These are phyloP conservation scores for Penicillium sp. DNA, from an alignment of 2,329 filamentous ascomycete species.

Conservation along the genomic window DNA sequence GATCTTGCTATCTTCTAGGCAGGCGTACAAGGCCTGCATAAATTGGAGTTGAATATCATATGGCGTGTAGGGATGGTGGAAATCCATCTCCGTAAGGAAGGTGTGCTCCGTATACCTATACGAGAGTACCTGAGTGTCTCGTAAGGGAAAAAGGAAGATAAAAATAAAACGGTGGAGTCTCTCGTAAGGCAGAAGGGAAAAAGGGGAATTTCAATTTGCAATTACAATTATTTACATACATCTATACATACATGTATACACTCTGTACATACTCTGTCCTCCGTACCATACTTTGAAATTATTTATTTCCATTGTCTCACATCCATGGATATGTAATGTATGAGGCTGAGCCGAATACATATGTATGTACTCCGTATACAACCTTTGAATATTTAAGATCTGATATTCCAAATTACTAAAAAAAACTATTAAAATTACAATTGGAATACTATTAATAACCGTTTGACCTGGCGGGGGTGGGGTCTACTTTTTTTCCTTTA, in stretches of 20 bases:
- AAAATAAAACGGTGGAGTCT: background rate
- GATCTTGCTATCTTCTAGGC: slow-evolving; percentile 68
- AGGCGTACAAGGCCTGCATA: slow-evolving; percentile 73
- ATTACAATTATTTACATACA: too few species aligned
- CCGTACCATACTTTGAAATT: too few species aligned
- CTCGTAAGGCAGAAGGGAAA: background rate
- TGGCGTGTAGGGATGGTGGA: slow-evolving; percentile 78
- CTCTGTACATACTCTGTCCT: too few species aligned
- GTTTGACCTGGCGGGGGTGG: slow-evolving; percentile 1
- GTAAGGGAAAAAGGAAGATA: background rate
- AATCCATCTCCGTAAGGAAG: slow-evolving; percentile 43
- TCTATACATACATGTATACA: too few species aligned
- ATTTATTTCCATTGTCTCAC: too few species aligned
- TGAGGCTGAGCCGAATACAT: too few species aligned
- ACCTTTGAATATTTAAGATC: too few species aligned
- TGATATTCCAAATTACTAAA: background rate
- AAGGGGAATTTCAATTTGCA: background rate
- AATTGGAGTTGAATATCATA: slow-evolving; percentile 83
- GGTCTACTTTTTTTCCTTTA: background rate
- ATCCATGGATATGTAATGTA: too few species aligned
- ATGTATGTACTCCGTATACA: too few species aligned
- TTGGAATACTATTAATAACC: background rate
- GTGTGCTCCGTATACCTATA: background rate
- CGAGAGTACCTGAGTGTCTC: background rate
- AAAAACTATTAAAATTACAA: background rate